Evolutionary conservation across 2,329 filamentous ascomycete species (phyloP), one percentile per base, ranked within the genome.

Genomic region (Stagonosporopsis chrysanthemi): DNA sequence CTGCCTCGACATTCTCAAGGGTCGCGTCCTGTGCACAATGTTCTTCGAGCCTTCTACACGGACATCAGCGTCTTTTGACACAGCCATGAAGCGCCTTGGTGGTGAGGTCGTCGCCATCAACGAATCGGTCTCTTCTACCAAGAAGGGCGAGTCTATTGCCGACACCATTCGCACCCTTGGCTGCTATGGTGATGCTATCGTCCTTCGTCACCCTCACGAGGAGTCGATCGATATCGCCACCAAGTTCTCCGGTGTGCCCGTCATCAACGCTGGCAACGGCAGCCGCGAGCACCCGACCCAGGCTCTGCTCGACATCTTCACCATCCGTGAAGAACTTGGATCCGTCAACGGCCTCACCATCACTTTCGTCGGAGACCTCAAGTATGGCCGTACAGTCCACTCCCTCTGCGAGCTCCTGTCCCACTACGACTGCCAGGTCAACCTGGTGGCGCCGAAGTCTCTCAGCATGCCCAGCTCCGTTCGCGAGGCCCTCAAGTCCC

Each of bases 41-140:
- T 99, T 99, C 85, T 99, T 93, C 78, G 95, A 99, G 83, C 95
- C 95, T 2, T 98, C 94, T 0, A 99, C 95, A 2, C 87, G 95
- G 52, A 99, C 95, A 5, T 97, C 94, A 12, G 88, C 91, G 35
- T 99, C 95, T 3, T 99, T 99, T 70, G 95, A 99, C 74, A 91
- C 94, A 54, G 95, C 95, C 39, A 99, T 99, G 95, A 96, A 99
- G 83, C 90, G 96, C 49, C 88, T 99, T 5, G 95, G 95, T 66
- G 95, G 95, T 44, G 86, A 92, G 45, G 94, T 90, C 3, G 85
- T 99, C 51, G 84, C 88, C 49, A 88, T 98, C 72, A 83, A 92
- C 38, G 96, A 94, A 2, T 85, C 88, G 6, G 87, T 91, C 67
- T 97, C 94, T 2, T 96, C 91, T 14, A 93, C 93, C 4, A 86